These are phyloP conservation scores for Lentinula aciculospora DNA, from an alignment of 768 basidiomycete genomes.

Conservation along the genomic window DNA sequence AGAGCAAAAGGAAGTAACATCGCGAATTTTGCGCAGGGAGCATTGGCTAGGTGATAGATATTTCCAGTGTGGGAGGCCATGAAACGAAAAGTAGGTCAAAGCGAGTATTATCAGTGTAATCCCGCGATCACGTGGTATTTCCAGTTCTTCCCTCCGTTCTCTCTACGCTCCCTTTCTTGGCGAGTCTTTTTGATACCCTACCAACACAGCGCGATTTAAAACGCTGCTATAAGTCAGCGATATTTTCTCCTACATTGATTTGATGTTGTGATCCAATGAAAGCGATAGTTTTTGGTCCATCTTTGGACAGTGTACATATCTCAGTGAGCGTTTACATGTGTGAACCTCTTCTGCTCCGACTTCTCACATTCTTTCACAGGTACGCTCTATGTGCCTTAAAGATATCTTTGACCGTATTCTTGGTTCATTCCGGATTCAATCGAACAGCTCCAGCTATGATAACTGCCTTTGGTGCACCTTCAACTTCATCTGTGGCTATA, in stretches of 20 bases:
- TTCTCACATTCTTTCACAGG: neutral
- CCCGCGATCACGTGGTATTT: neutral
- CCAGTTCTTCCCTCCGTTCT: too few species aligned
- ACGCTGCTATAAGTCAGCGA: neutral
- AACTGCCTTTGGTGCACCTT: neutral
- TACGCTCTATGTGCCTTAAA: neutral
- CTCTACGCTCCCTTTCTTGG: too few species aligned
- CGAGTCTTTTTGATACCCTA: too few species aligned
- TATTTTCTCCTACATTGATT: too few species aligned
- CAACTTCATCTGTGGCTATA: neutral
- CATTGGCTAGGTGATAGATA: too few species aligned
- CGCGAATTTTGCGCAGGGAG: too few species aligned
- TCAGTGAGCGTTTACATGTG: neutral
- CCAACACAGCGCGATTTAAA: too few species aligned
- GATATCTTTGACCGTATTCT: neutral
- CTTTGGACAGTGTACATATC: neutral
- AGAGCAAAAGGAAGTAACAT: too few species aligned
- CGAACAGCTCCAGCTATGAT: neutral
- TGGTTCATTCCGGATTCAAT: neutral
- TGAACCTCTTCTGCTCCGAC: neutral
- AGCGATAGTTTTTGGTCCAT: too few species aligned
- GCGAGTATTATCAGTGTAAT: neutral
- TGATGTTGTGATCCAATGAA: too few species aligned
- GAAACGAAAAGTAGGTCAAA: neutral
- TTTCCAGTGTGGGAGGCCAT: too few species aligned